Percentiles rank a stretch among this genome's conserved stretches.
Conservation (phyloP, 23 red algal genomes). For the Gracilaria gracilis region DNA sequence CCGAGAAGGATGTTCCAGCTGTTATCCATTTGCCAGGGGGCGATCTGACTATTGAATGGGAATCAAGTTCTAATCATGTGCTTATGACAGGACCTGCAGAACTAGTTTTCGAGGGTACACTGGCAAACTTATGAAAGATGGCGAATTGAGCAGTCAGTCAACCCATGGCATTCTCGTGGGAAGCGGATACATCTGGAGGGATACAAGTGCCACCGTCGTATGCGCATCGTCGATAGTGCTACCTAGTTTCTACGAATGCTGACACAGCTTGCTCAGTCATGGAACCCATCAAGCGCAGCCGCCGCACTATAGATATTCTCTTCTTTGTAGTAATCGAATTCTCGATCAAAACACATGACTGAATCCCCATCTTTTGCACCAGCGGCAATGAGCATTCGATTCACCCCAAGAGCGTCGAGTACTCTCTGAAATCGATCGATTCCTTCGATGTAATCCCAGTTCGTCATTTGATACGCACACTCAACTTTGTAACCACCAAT, state of each 20-base stretch:
- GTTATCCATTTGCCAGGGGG: conserved; percentile 89
- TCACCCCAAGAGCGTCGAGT: conserved; percentile 81
- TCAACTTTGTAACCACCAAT: conserved; percentile 71
- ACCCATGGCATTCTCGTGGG: not conserved
- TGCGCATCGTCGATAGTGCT: not conserved
- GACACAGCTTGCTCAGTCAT: conserved; percentile 9
- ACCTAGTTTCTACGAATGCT: not conserved
- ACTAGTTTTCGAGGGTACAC: conserved; percentile 78
- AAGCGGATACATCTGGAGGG: not conserved
- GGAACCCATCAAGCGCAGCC: conserved; percentile 67
- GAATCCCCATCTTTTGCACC: conserved; percentile 89
- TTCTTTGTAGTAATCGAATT: conserved; percentile 83
- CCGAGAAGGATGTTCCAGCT: conserved; percentile 41
- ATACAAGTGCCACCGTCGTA: not conserved
- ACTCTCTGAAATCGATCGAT: conserved; percentile 99
- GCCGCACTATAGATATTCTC: conserved; percentile 87
- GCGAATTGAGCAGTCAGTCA: not conserved
- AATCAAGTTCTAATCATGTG: conserved; percentile 65
- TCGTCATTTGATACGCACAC: conserved; percentile 85
- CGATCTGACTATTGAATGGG: conserved; percentile 87
- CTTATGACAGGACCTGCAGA: conserved; percentile 99
- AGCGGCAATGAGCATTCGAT: conserved; percentile 65
- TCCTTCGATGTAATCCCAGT: conserved; percentile 92
- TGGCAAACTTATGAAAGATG: conserved; percentile 35
- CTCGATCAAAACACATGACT: conserved; percentile 69